phyloP scores from a whole-genome alignment of 148 eudicot species.

The Rhododendron molle region DNA sequence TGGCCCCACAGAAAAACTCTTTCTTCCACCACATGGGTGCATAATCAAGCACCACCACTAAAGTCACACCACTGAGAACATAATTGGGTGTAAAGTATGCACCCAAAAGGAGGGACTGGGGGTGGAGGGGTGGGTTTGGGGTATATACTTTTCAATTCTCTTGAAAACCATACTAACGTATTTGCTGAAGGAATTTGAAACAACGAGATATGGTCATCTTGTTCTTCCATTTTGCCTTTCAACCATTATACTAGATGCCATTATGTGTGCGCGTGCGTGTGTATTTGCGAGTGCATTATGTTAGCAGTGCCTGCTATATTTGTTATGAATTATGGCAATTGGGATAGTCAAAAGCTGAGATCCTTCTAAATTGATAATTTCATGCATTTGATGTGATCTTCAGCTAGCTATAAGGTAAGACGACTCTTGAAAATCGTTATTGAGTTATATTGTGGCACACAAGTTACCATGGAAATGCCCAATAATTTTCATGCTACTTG shows the following conservation, averaged over 20 bases:
- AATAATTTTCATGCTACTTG: background rate
- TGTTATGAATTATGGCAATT: background rate
- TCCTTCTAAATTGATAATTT: background rate
- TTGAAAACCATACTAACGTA: too few relatives aligned
- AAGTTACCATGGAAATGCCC: background rate
- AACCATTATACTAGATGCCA: background rate
- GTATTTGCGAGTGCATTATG: background rate
- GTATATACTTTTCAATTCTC: background rate
- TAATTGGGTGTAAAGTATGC: background rate
- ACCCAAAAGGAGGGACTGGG: background rate
- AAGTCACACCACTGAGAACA: background rate
- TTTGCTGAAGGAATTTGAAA: background rate
- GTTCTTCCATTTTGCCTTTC: background rate
- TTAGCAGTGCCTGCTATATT: background rate
- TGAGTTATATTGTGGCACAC: background rate
- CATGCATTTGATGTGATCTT: background rate
- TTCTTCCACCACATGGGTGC: background rate
- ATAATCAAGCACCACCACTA: background rate
- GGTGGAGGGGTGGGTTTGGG: too few relatives aligned
- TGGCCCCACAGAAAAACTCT: background rate
- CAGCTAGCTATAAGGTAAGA: background rate
- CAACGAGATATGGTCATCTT: background rate
- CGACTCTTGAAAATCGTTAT: background rate
- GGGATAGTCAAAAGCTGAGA: background rate
- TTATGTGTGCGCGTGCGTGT: background rate